phyloP scores from a whole-genome alignment of 495 filamentous ascomycete species.

The Mytilinidion resinicola region DNA sequence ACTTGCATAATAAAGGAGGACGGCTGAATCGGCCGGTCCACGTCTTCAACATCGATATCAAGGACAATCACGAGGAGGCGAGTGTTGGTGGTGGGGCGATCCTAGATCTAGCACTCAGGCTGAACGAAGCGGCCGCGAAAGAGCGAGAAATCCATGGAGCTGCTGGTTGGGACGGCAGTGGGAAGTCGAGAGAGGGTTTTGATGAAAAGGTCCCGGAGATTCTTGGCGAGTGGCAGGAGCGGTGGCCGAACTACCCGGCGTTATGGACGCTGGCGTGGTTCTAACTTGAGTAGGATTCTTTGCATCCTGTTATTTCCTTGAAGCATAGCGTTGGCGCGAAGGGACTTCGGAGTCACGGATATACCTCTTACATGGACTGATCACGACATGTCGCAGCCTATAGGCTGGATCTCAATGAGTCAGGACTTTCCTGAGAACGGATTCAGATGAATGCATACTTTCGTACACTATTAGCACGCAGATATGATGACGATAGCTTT shows the following conservation, averaged over 20 bases:
- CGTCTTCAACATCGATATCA: conserved; percentile 96
- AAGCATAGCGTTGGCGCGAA: too few relatives aligned
- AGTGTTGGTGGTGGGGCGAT: conserved; percentile 86
- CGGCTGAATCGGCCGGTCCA: conserved; percentile 87
- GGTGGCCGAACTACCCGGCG: conserved; percentile 83
- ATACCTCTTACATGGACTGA: too few relatives aligned
- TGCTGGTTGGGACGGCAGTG: conserved; percentile 62
- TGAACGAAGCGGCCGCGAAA: conserved; percentile 75
- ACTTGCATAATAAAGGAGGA: conserved; percentile 75
- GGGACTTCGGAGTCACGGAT: too few relatives aligned
- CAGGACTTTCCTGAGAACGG: too few relatives aligned
- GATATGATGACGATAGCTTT: too few relatives aligned
- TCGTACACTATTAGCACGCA: too few relatives aligned
- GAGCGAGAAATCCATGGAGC: conserved; percentile 62
- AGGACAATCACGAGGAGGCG: conserved; percentile 96
- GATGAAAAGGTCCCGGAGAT: conserved; percentile 93
- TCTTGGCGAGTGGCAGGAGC: conserved; percentile 91
- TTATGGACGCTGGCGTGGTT: conserved; percentile 97
- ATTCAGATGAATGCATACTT: too few relatives aligned
- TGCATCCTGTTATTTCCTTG: too few relatives aligned
- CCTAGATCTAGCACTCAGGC: conserved; percentile 76
- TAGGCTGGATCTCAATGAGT: too few relatives aligned
- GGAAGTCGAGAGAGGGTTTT: conserved; percentile 64
- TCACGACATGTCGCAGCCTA: too few relatives aligned
- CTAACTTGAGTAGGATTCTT: conserved; percentile 33